Evolutionary conservation across 179 eudicot species (phyloP), one percentile per base, ranked within the genome.

Genomic region (Spinacia oleracea): DNA sequence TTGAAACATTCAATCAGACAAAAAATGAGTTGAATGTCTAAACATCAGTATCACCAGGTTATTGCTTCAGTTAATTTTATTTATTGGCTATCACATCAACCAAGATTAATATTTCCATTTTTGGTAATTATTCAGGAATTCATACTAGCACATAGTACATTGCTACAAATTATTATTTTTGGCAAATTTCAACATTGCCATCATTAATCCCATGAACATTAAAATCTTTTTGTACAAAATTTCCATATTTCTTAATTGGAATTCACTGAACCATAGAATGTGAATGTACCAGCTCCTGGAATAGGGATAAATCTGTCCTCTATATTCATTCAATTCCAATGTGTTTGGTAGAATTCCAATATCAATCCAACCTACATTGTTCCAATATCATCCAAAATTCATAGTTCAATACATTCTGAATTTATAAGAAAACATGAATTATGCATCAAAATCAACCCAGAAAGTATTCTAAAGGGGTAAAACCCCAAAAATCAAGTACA

Each of bases 311-410:
- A 51, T 25, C 15, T 32, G 23, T 20, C 48, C 20, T 38, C 3
- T 38, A 10, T 25, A 12, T 43, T 64, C 23, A 69, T 77, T 63
- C 40, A 65, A 77, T 9, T 56, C 80, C 70, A 50, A 43, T 71
- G 71, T 29, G 10, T 14, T 8, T 34, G 27, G 27, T 14, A n/a
- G 43, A 67, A 1, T 32, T 73, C 63, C 71, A 73, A 73, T 58
- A 48, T 23, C 48, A 63, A 63, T 16, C 23, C 50, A 63, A 72
- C 7, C 31, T 59, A 29, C 70, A 60, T 43, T 58, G 68, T 0
- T 6, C 11, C 51, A n/a, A n/a, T 23, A 6, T 6, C 23, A 23
- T 29, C 0, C 69, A 16, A 58, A 51, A 14, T 31, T 5, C 32
- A 15, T 7, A 32, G 0, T 74, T 31, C 23, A 34, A 34, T 7